Conservation (phyloP, 2,329 filamentous ascomycete species). For the Fusarium solani-melongenae region DNA sequence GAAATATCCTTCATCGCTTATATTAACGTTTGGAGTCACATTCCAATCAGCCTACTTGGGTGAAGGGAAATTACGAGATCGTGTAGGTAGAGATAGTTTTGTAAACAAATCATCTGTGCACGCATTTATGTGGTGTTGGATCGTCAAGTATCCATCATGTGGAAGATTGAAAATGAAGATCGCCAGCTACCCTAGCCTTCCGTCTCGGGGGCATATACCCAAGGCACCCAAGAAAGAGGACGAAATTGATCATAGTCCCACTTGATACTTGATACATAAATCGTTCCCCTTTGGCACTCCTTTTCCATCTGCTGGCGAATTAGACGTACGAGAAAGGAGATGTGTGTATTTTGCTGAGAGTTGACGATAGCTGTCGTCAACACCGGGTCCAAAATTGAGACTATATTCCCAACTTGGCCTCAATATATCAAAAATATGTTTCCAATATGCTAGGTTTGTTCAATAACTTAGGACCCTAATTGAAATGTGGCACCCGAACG, state of each 20-base stretch:
- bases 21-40: neutral
- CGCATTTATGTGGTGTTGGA: neutral
- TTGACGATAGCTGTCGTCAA: neutral
- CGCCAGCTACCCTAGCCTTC: neutral
- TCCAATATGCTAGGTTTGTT: neutral
- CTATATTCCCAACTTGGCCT: neutral
- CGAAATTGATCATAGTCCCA: neutral
- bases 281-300: neutral
- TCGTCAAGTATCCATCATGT: neutral
- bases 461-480: neutral
- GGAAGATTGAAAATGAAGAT: neutral
- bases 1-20: neutral
- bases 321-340: neutral
- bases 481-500: neutral
- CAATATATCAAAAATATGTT: neutral
- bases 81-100: neutral
- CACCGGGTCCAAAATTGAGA: neutral
- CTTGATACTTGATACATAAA: neutral
- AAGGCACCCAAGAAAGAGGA: neutral
- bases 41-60: too few species aligned
- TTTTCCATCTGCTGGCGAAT: neutral
- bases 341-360: neutral
- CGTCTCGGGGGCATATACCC: too few species aligned
- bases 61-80: neutral
- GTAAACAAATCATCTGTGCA: neutral